A percentile compares a stretch with the other conserved stretches of the same genome.
Evolutionary conservation across 73 alveolate genomes (phyloP).

Genomic region (Effrenium voratum): DNA sequence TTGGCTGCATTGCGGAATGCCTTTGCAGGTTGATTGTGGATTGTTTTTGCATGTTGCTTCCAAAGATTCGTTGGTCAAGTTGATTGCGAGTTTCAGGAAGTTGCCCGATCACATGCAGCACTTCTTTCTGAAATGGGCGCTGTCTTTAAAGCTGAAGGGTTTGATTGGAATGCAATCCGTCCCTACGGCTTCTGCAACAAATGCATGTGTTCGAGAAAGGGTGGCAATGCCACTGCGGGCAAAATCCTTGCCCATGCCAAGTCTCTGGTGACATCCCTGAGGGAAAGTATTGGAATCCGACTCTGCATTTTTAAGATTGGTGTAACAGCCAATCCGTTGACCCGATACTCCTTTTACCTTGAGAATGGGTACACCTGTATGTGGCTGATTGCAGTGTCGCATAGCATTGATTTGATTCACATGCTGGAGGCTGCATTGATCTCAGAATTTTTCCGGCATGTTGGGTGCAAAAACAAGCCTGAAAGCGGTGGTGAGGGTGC

Average conservation of each 20-base stretch:
- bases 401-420: neutral
- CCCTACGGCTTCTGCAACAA: too few relatives aligned
- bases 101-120: too few relatives aligned
- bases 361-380: neutral
- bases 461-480: conserved; percentile 4
- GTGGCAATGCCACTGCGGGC: too few relatives aligned
- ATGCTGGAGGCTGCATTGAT: conserved; percentile 66
- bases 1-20: too few relatives aligned
- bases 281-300: neutral
- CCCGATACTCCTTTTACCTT: neutral
- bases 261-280: neutral
- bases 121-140: too few relatives aligned
- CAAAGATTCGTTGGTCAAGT: too few relatives aligned
- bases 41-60: too few relatives aligned
- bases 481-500: conserved; percentile 70
- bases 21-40: too few relatives aligned
- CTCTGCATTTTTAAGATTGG: conserved; percentile 27
- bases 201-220: too few relatives aligned
- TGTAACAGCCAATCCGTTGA: neutral
- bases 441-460: neutral
- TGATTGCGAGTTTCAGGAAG: too few relatives aligned
- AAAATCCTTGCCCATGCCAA: neutral
- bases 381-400: neutral
- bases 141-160: too few relatives aligned
- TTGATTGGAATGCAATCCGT: too few relatives aligned